Evolutionary conservation across 148 eudicot species (phyloP), one percentile per base, ranked within the genome.

Genomic region (Amaranthus palmeri): DNA sequence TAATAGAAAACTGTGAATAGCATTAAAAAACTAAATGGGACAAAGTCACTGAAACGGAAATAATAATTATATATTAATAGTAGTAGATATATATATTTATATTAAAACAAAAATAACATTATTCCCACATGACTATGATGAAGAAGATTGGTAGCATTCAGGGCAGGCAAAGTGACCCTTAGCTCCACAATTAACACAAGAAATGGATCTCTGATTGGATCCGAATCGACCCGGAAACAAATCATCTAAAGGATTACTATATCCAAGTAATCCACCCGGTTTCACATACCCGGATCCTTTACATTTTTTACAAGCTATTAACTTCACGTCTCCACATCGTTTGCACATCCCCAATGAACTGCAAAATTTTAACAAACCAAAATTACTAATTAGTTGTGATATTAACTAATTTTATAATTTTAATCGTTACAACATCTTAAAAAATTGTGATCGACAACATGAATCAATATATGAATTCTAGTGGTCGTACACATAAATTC

Each of bases 311-410:
- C 97, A 92, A 44, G 91, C 87, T 73, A 89, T 83, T 78, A 83
- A 51, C 83, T 74, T 89, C 71, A 92, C 77, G 75, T 89, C 90
- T 14, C 97, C 97, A 53, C 96, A 92, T 84, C 74, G 78, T 56
- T 82, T 89, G 81, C 97, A 89, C 97, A 89, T 89, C 11, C 89
- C 86, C 46, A 89, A 55, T 7, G 97, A 86, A 71, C 97, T 92
- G 89, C 79, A 59, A 10, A 50, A n/a, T n/a, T 18, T 12, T 41
- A 14, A 10, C 4, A 11, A 25, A 1, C 36, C 36, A 25, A 25
- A 25, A 25, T 25, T 25, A 25, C 36, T 25, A 25, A 25, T 25
- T 25, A 25, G 36, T 25, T 25, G 2, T 25, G 36, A 25, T 25
- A 25, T 25, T 25, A 25, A 25, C 1, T 25, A 25, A 25, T 25